A percentile compares a stretch with the other conserved stretches of the same genome.
Conservation (phyloP, 768 basidiomycete species). For the Termitomyces sp. region DNA sequence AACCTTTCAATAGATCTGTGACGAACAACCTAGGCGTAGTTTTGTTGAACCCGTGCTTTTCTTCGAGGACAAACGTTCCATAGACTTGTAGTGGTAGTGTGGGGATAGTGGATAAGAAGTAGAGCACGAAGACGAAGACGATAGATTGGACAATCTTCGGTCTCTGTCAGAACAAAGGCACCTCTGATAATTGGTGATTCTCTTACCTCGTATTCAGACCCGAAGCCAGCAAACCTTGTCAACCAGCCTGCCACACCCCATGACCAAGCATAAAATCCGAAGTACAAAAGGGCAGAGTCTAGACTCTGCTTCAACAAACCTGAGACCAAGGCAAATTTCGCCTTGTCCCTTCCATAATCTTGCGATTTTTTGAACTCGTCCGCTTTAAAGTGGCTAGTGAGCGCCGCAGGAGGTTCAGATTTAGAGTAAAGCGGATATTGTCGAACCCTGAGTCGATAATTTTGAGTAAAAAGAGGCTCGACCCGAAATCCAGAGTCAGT, state of each 20-base stretch:
- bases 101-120: conserved; percentile 59
- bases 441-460: conserved; percentile 36
- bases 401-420: conserved; percentile 60
- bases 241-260: conserved; percentile 62
- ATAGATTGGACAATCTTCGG: conserved; percentile 79
- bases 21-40: conserved; percentile 73
- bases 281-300: conserved; percentile 66
- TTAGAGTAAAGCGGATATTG: conserved; percentile 86
- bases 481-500: neutral
- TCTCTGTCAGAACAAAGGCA: neutral
- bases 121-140: conserved; percentile 64
- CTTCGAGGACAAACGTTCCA: conserved; percentile 90
- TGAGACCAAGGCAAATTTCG: conserved; percentile 70
- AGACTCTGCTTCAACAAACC: conserved; percentile 69
- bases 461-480: conserved; percentile 1
- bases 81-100: conserved; percentile 75
- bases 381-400: conserved; percentile 60
- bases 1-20: conserved; percentile 75
- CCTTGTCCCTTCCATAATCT: conserved; percentile 87
- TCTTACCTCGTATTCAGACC: conserved; percentile 67
- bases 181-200: neutral
- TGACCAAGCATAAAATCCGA: conserved; percentile 76
- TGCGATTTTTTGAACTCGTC: conserved; percentile 87
- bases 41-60: conserved; percentile 97
- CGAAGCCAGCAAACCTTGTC: conserved; percentile 53